Base-by-base conservation (phyloP, 768 basidiomycete genomes). In the Kwoniella newhampshirensis region DNA sequence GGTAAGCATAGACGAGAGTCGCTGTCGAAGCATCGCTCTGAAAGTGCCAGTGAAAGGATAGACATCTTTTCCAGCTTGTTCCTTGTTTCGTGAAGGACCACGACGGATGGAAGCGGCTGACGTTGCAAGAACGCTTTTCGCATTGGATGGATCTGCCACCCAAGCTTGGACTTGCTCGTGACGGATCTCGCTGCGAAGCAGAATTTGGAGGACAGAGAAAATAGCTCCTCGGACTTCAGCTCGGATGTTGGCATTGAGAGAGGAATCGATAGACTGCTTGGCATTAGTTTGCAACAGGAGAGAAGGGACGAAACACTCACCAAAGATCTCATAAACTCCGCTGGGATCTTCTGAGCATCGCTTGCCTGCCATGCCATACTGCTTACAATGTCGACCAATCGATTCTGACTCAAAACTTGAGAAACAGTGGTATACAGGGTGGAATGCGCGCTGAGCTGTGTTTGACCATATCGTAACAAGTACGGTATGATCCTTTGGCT, bases 161-260 rank as follows among this genome's bases (percentile, higher is more conserved):
- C 63, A 68, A 18, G 13, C 12, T 43, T 57, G 48, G 1, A 62
- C 20, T 8, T 47, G 25, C 0, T 56, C 40, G 9, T 32, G n/a
- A 15, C 51, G 54, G 6, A n/a, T 39, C 12, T 37, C 35, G 43
- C 61, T 66, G 20, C 64, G 64, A 6, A 62, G 36, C 15, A 62
- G 40, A n/a, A 55, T 5, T 47, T 64, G 59, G 1, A 63, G 15
- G 7, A 41, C 12, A n/a, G 37, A 25, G 50, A 67, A 64, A 0
- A 66, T 27, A 2, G 25, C 42, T 4, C 43, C 32, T 30, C n/a
- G 27, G 6, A 15, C 21, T 3, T 27, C 37, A 5, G 30, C 18
- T 12, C 30, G 49, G 4, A 69, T 36, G 41, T 63, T 60, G 6
- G 58, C 44, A 43, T 66, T 69, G 40, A 56, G 28, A 46, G 61